Evolutionary conservation across 495 filamentous ascomycete genomes (phyloP).

Genomic region (Parmelia sp.): DNA sequence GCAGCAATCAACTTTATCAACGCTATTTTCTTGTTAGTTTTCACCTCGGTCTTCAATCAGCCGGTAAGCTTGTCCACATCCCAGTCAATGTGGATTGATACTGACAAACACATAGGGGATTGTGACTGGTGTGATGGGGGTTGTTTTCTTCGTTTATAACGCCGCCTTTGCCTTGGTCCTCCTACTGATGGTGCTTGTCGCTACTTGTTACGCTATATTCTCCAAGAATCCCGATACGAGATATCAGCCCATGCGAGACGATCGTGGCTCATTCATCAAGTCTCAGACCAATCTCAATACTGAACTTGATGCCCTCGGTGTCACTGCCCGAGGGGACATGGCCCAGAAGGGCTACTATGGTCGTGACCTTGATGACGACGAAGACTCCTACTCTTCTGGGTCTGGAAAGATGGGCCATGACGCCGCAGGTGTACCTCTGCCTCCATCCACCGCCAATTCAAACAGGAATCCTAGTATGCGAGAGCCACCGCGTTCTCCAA

Average conservation of each 20-base stretch:
- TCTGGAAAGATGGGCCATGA: constrained; percentile 26
- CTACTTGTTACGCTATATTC: constrained; percentile 73
- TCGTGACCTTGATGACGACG: constrained; percentile 71
- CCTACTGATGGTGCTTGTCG: constrained; percentile 79
- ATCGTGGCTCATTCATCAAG: constrained; percentile 97
- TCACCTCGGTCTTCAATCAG: constrained; percentile 77
- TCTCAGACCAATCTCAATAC: constrained; percentile 84
- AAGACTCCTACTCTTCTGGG: constrained; percentile 56
- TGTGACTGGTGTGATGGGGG: constrained; percentile 88
- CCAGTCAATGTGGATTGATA: neutral
- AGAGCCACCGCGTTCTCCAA: constrained; percentile 49
- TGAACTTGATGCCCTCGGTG: constrained; percentile 88
- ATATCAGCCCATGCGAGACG: constrained; percentile 95
- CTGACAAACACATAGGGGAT: constrained; percentile 42
- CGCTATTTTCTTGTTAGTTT: constrained; percentile 75
- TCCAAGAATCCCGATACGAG: constrained; percentile 94
- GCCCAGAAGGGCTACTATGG: constrained; percentile 63
- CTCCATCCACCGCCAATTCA: constrained; percentile 37
- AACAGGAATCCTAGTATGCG: constrained; percentile 15
- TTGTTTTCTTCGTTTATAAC: constrained; percentile 89
- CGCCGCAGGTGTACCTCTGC: constrained; percentile 32
- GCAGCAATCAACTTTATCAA: constrained; percentile 86
- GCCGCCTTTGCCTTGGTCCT: constrained; percentile 81
- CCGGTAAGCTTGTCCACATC: constrained; percentile 48
- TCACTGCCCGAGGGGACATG: constrained; percentile 78